phyloP scores from a whole-genome alignment of 108 stramenopile genomes.

The Cyclostephanos tholiformis region DNA sequence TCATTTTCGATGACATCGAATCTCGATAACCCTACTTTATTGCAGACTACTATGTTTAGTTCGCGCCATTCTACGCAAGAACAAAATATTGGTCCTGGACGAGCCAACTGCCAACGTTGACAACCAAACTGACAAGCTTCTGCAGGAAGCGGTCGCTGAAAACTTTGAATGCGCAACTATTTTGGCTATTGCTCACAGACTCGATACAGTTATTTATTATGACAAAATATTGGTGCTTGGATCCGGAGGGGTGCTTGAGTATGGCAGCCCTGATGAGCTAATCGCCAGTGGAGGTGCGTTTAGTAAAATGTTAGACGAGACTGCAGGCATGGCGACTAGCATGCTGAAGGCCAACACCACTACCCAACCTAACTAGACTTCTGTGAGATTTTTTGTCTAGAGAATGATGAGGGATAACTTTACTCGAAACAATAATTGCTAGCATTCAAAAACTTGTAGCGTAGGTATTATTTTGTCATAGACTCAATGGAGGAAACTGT shows the following conservation, averaged over 20 bases:
- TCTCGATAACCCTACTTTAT: too few species aligned
- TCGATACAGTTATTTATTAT: constrained; percentile 91
- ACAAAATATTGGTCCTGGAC: constrained; percentile 86
- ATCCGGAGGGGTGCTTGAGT: constrained; percentile 85
- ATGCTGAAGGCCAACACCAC: constrained; percentile 10
- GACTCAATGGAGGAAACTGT: too few species aligned
- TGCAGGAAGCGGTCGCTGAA: constrained; percentile 81
- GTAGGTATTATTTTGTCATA: too few species aligned
- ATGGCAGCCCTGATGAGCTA: constrained; percentile 82
- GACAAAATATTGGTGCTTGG: constrained; percentile 92
- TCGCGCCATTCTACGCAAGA: constrained; percentile 82
- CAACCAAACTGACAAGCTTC: constrained; percentile 74
- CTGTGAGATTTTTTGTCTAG: too few species aligned
- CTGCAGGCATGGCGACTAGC: constrained; percentile 49
- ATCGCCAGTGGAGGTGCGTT: constrained; percentile 38
- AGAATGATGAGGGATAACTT: too few species aligned
- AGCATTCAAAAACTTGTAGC: too few species aligned
- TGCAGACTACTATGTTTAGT: constrained; percentile 95
- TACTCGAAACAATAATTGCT: too few species aligned
- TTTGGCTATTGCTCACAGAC: constrained; percentile 92
- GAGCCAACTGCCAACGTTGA: constrained; percentile 94
- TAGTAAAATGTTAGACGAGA: constrained; percentile 56
- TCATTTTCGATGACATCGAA: too few species aligned
- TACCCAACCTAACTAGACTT: too few species aligned
- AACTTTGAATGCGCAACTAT: constrained; percentile 80